phyloP scores from a whole-genome alignment of 345 rosid species.

The Eucalyptus marginata region DNA sequence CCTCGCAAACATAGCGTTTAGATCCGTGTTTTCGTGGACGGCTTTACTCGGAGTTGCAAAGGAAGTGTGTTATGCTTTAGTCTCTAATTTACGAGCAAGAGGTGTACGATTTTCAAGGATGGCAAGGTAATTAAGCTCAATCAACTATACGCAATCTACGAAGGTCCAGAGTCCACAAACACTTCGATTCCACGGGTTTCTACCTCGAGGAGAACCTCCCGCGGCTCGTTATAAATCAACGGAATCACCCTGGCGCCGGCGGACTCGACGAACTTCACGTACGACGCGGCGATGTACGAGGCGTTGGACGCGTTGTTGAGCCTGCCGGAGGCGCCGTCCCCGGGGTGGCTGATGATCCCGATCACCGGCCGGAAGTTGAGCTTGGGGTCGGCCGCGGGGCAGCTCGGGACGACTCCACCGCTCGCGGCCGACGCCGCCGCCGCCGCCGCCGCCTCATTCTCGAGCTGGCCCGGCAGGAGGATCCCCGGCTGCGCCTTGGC shows the following conservation, averaged over 20 bases:
- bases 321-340: conserved; percentile 87
- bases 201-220: conserved; percentile 61
- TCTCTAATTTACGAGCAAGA: too few species aligned
- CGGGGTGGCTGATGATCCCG: conserved; percentile 84
- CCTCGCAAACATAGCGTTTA: neutral
- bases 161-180: neutral
- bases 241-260: conserved; percentile 96
- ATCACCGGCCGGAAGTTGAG: conserved; percentile 69
- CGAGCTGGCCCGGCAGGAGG: too few species aligned
- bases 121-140: neutral
- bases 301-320: conserved; percentile 39
- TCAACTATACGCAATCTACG: neutral
- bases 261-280: conserved; percentile 60
- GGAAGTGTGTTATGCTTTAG: too few species aligned
- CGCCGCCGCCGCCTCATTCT: too few species aligned
- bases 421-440: neutral
- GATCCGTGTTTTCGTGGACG: neutral
- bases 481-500: neutral
- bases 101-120: too few species aligned
- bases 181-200: neutral
- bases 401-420: conserved; percentile 4
- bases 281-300: conserved; percentile 79
- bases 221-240: conserved; percentile 66
- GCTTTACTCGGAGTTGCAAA: too few species aligned
- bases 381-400: conserved; percentile 33